Percentiles rank a stretch among this genome's conserved stretches.
Evolutionary conservation across 306 rosid genomes (phyloP).

Genomic region (Luffa aegyptiaca): DNA sequence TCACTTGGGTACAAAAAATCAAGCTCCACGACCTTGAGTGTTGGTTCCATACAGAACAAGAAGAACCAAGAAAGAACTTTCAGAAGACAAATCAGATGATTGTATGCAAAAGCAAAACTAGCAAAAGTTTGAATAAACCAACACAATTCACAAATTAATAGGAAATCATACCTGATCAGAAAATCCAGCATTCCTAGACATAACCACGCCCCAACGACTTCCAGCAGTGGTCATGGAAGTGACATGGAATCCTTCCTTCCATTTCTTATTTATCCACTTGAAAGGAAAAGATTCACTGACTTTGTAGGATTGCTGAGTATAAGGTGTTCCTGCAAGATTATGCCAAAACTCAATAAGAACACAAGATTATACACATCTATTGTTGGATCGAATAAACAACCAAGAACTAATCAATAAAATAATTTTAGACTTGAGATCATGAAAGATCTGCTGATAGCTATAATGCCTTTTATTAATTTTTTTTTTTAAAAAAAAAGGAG

Average conservation of each 20-base stretch:
- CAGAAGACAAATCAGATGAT: neutral
- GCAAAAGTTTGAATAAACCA: conserved; percentile 2
- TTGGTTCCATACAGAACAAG: neutral
- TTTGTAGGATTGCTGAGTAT: conserved; percentile 86
- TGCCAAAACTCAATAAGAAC: neutral
- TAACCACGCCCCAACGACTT: conserved; percentile 92
- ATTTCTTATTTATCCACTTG: conserved; percentile 93
- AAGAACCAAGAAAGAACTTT: neutral
- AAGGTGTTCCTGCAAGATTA: conserved; percentile 57
- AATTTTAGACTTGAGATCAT: neutral
- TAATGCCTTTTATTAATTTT: neutral
- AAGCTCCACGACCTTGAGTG: conserved; percentile 77
- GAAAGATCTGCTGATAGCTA: neutral
- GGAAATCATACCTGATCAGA: conserved; percentile 64
- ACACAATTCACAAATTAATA: neutral
- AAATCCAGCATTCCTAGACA: conserved; percentile 91
- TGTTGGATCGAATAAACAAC: neutral
- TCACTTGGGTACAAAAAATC: conserved; percentile 92
- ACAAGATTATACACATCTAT: neutral
- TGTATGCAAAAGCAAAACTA: neutral
- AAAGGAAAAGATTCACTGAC: conserved; percentile 87
- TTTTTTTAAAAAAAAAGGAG: too few species aligned
- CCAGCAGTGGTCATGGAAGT: conserved; percentile 96
- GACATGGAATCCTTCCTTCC: conserved; percentile 97
- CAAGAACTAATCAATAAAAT: neutral